These are phyloP conservation scores for Hypoxylon lienhwacheense DNA, from an alignment of 495 filamentous ascomycete species.

Conservation along the genomic window DNA sequence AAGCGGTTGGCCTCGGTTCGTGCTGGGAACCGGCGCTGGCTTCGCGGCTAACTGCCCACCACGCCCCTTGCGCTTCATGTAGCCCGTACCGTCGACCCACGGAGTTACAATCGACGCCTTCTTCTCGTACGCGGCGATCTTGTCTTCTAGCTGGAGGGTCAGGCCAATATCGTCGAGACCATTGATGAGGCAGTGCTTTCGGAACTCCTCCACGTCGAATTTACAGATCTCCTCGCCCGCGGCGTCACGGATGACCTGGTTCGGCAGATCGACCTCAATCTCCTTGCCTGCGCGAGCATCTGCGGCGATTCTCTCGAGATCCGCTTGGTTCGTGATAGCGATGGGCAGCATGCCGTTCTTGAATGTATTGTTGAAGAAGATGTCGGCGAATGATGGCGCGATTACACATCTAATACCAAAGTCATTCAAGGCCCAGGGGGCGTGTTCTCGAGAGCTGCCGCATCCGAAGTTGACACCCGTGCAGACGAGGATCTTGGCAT, in stretches of 20 bases:
- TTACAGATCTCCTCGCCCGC: conserved; percentile 68
- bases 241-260: conserved; percentile 78
- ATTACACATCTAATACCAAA: conserved; percentile 95
- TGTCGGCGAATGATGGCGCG: conserved; percentile 90
- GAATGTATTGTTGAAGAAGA: conserved; percentile 99
- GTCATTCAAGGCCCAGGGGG: conserved; percentile 94
- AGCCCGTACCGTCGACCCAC: conserved; percentile 89
- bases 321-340: conserved; percentile 65
- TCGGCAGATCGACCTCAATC: conserved; percentile 87
- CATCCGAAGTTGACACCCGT: conserved; percentile 96
- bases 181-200: conserved; percentile 92
- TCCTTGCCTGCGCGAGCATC: conserved; percentile 83
- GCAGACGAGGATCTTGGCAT: conserved; percentile 87
- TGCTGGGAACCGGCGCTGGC: conserved; percentile 82
- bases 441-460: conserved; percentile 91
- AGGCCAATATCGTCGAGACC: conserved; percentile 96
- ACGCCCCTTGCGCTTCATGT: conserved; percentile 69
- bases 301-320: conserved; percentile 69
- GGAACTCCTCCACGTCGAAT: conserved; percentile 89
- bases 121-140: conserved; percentile 82
- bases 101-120: conserved; percentile 76
- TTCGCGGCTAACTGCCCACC: conserved; percentile 74
- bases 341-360: conserved; percentile 99
- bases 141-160: conserved; percentile 86
- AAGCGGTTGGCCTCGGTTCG: conserved; percentile 82